Conservation (phyloP, 176 grass and related monocot genomes). For the Hyparrhenia diplandra region DNA sequence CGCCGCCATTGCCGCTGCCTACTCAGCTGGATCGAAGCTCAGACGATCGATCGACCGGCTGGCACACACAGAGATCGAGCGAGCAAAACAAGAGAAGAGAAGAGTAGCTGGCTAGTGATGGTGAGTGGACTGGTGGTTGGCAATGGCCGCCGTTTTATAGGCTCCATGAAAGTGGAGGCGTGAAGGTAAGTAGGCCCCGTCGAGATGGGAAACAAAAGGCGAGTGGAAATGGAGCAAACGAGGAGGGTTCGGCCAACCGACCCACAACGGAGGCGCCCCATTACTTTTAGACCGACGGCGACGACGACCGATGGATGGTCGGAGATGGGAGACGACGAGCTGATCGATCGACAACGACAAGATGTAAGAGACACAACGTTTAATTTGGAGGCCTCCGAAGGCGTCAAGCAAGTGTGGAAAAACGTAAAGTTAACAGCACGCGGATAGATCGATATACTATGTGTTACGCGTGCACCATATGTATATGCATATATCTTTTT, state of each 20-base stretch:
- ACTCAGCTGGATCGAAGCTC: background rate
- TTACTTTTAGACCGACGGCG: slow-evolving; percentile 21
- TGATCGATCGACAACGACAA: background rate
- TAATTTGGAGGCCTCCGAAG: background rate
- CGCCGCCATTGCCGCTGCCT: background rate
- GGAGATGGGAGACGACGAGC: background rate
- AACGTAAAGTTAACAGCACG: slow-evolving; percentile 1
- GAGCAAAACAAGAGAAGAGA: background rate
- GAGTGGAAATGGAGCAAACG: background rate
- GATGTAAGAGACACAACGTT: background rate
- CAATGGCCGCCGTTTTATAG: slow-evolving; percentile 23
- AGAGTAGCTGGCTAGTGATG: background rate
- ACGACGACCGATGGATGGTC: background rate
- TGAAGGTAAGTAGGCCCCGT: slow-evolving; percentile 7
- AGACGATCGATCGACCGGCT: too few relatives aligned
- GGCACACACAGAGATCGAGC: background rate
- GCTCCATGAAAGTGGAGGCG: slow-evolving; percentile 30
- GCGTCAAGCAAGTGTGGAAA: slow-evolving; percentile 11
- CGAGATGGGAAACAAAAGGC: background rate
- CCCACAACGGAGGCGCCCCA: slow-evolving; percentile 43
- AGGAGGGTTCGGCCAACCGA: slow-evolving; percentile 33
- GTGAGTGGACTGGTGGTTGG: slow-evolving; percentile 12
- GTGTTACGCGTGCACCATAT: slow-evolving; percentile 6
- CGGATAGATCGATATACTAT: background rate
- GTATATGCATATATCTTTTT: too few relatives aligned